Percentiles rank a stretch among this genome's conserved stretches.
Conservation (phyloP, 139 green algal species). For the Eudorina sp. region DNA sequence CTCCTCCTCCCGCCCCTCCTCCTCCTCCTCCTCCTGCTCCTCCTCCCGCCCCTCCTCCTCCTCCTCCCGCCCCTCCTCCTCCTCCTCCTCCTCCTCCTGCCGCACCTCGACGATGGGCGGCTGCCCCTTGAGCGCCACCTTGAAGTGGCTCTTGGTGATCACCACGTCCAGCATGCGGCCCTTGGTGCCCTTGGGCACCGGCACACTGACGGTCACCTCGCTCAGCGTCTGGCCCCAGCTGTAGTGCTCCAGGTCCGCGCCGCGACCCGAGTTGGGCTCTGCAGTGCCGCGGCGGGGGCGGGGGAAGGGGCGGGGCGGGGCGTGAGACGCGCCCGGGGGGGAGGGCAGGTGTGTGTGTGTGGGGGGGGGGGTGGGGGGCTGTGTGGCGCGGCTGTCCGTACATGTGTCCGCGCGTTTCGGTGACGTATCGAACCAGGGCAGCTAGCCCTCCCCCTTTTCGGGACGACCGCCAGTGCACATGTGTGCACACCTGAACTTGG, state of each 20-base stretch:
- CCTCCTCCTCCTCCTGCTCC: background rate
- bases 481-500: too few species aligned
- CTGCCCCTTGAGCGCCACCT: conserved; percentile 84
- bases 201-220: conserved; percentile 87
- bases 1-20: background rate
- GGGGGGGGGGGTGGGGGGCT: too few species aligned
- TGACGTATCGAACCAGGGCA: too few species aligned
- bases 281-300: background rate
- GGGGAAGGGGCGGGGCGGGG: too few species aligned
- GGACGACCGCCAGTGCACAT: too few species aligned
- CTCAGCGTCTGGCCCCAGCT: conserved; percentile 94
- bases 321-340: too few species aligned
- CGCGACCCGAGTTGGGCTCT: conserved; percentile 92
- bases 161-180: conserved; percentile 68
- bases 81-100: background rate
- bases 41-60: background rate
- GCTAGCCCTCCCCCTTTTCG: too few species aligned
- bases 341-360: too few species aligned
- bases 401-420: too few species aligned
- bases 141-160: conserved; percentile 81
- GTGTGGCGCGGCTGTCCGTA: too few species aligned
- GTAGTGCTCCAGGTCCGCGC: conserved; percentile 88
- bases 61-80: background rate
- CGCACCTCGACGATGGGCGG: conserved; percentile 73
- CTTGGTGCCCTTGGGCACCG: conserved; percentile 83